Base-by-base conservation (phyloP, 768 basidiomycete genomes). In the Coprinopsis cinerea region DNA sequence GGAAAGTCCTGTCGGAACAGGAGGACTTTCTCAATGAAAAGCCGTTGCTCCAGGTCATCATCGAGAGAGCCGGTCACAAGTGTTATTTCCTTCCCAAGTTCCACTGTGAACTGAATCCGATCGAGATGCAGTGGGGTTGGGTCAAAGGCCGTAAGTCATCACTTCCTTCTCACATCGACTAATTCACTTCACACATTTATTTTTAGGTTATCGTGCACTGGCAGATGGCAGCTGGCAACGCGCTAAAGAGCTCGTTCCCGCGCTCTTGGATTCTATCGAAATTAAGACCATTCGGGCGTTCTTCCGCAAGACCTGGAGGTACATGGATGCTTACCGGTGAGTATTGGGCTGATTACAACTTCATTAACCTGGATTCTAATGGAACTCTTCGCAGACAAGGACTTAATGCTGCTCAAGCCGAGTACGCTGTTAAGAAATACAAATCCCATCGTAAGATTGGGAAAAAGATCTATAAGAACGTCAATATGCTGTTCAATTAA, bases 21-120 rank as follows among this genome's bases (percentile, higher is more conserved):
- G 64, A 65, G 40, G 69, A 72, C 49, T 73, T 71, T 51, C 25
- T n/a, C 13, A 62, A 67, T 48, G 47, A 23, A 28, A 46, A 28
- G 26, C 28, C 44, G 4, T 11, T 46, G 15, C 44, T 46, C 20
- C 26, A 46, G 23, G 17, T 32, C 15, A 27, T 57, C 10, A 66
- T 69, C 47, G 52, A 55, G 44, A 52, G 47, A 17, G 51, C 57
- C 9, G 68, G 71, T 4, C 68, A 72, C 55, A 30, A 59, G 23
- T 67, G 65, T 47, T 59, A 68, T 28, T 72, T 74, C 50, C 55
- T 46, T 18, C 44, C 44, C 5, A 46, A 46, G 27, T 46, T 46
- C 24, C 44, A 46, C 27, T 67, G 69, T 56, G 65, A 74, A 57
- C 60, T 72, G 3, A 74, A 73, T 56, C 67, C 67, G 22, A 75